Percentiles rank a stretch among this genome's conserved stretches.
These are phyloP conservation scores for Geotrichum carabidarum DNA, from an alignment of 1,139 yeast species.

Conservation along the genomic window DNA sequence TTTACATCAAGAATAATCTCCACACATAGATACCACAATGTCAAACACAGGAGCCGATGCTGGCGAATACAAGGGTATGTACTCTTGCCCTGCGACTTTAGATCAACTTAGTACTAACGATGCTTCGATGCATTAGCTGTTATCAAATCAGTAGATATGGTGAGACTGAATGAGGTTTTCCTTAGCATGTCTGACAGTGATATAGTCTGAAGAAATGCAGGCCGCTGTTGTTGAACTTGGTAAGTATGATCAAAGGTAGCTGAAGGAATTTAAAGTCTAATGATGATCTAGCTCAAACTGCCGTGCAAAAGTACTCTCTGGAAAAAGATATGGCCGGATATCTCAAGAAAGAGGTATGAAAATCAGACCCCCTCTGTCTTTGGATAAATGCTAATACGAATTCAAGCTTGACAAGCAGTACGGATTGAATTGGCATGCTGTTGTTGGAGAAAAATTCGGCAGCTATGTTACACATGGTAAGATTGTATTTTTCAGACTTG, in stretches of 20 bases:
- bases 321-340: conserved; percentile 70
- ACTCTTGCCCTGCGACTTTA: background rate
- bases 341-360: conserved; percentile 64
- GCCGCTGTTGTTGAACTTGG: conserved; percentile 33
- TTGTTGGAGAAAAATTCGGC: conserved; percentile 91
- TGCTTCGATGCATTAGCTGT: conserved; percentile 20
- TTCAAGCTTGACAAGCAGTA: conserved; percentile 48
- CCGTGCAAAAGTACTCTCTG: conserved; percentile 52
- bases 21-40: background rate
- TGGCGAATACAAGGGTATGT: conserved; percentile 1
- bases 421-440: conserved; percentile 92
- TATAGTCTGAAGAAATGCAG: conserved; percentile 35
- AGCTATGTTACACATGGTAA: conserved; percentile 83
- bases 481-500: background rate
- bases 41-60: background rate
- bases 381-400: background rate
- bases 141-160: conserved; percentile 31
- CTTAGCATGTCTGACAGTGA: background rate
- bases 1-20: background rate
- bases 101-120: background rate
- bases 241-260: conserved; percentile 19
- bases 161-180: background rate
- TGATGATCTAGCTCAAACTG: conserved; percentile 52
- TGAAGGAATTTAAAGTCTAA: conserved; percentile 33
- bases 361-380: too few species aligned